A percentile compares a stretch with the other conserved stretches of the same genome.
Conservation (phyloP, 768 basidiomycete genomes). For the Hysterangium stoloniferum region DNA sequence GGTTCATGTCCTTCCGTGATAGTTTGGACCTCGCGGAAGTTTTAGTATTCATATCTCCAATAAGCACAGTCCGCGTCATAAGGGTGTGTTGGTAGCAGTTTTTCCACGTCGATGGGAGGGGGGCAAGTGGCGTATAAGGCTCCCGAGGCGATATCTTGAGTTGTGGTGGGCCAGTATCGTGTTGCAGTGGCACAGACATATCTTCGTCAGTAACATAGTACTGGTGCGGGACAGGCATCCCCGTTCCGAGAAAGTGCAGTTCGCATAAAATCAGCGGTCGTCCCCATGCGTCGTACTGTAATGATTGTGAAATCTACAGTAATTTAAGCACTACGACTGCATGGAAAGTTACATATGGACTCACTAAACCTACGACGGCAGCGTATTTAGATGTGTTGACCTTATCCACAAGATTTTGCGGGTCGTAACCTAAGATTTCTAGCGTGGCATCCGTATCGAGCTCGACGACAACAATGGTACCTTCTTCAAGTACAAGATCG, state of each 20-base stretch:
- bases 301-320: not conserved
- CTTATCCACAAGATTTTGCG: not conserved
- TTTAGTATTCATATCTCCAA: not conserved
- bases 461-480: not conserved
- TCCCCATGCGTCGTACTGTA: not conserved
- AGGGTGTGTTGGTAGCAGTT: slow-evolving; percentile 4
- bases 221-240: not conserved
- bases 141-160: not conserved
- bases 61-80: not conserved
- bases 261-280: not conserved
- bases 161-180: not conserved
- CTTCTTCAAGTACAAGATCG: not conserved
- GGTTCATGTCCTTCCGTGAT: not conserved
- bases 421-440: not conserved
- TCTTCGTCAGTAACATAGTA: not conserved
- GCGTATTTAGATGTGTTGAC: not conserved
- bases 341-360: not conserved
- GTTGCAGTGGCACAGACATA: not conserved
- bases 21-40: not conserved
- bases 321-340: not conserved
- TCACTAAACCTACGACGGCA: not conserved
- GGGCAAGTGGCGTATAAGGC: not conserved
- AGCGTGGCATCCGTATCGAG: not conserved
- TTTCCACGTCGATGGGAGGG: not conserved
- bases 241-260: not conserved